Evolutionary conservation across 1,284 basidiomycete genomes (phyloP).

Genomic region (Boletus albobrunnescens): DNA sequence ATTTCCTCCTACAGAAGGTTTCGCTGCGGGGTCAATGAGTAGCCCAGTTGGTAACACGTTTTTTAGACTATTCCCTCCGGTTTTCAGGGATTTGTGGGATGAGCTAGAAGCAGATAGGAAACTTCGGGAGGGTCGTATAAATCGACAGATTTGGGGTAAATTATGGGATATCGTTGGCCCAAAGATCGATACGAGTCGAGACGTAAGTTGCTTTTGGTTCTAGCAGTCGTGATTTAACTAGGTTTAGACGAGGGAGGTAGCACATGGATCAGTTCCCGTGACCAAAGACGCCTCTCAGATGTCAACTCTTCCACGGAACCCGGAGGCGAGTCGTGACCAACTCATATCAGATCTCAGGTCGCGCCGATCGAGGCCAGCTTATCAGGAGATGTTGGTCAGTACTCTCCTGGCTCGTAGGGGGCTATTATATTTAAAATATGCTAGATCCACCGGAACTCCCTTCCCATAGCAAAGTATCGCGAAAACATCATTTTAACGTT

Average conservation of each 20-base stretch:
- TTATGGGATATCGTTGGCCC: conserved; percentile 59
- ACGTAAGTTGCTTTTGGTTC: conserved; percentile 36
- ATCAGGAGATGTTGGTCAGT: conserved; percentile 86
- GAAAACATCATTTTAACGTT: conserved; percentile 72
- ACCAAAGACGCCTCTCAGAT: conserved; percentile 15
- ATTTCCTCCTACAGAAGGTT: conserved; percentile 59
- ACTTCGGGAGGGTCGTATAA: conserved; percentile 57
- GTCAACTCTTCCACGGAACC: conserved; percentile 17
- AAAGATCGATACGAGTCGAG: conserved; percentile 45
- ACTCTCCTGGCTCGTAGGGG: not conserved
- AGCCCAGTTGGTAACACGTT: conserved; percentile 50
- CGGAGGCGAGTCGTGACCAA: conserved; percentile 41
- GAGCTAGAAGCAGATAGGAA: conserved; percentile 76
- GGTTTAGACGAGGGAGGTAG: conserved; percentile 31
- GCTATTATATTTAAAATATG: conserved; percentile 3
- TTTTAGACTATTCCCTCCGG: conserved; percentile 73
- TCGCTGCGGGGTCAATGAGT: conserved; percentile 46
- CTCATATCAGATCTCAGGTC: conserved; percentile 58
- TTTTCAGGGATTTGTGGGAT: conserved; percentile 90
- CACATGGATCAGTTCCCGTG: conserved; percentile 28
- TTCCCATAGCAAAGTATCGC: conserved; percentile 89
- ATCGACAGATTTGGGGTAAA: conserved; percentile 69
- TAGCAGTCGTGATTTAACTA: conserved; percentile 2
- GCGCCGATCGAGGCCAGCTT: conserved; percentile 60
- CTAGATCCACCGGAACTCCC: conserved; percentile 64